Conservation (phyloP, 2,329 filamentous ascomycete species). For the Paracorniculantispora psalliotae region DNA sequence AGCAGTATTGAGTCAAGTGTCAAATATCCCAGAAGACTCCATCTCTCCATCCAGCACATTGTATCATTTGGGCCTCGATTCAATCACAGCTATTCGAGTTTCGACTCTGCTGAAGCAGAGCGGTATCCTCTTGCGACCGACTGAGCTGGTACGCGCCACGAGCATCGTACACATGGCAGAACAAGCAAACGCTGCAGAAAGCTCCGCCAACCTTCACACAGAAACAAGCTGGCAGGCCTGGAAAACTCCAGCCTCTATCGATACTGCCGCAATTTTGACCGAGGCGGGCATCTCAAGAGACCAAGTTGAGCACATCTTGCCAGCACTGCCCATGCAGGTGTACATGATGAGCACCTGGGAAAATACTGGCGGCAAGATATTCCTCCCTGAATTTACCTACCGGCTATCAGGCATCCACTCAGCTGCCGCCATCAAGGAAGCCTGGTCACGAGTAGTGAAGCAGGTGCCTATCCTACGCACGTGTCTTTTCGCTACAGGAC, state of each 20-base stretch:
- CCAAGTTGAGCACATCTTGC: slow-evolving; percentile 54
- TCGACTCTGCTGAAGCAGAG: slow-evolving; percentile 62
- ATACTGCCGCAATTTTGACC: slow-evolving; percentile 34
- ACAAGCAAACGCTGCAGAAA: not conserved
- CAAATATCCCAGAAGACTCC: slow-evolving; percentile 50
- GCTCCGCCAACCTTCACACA: not conserved
- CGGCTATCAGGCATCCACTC: slow-evolving; percentile 37
- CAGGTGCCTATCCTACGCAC: slow-evolving; percentile 65
- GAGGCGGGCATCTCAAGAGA: slow-evolving; percentile 35
- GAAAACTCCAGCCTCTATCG: slow-evolving; percentile 32
- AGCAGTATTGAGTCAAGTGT: slow-evolving; percentile 50
- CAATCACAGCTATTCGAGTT: slow-evolving; percentile 85
- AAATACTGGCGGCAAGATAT: slow-evolving; percentile 58
- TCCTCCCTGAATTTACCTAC: slow-evolving; percentile 70
- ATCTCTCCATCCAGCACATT: slow-evolving; percentile 61
- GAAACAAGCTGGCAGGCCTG: slow-evolving; percentile 15
- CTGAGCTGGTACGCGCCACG: slow-evolving; percentile 62
- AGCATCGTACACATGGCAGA: slow-evolving; percentile 61
- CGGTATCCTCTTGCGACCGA: slow-evolving; percentile 59
- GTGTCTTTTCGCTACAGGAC: slow-evolving; percentile 50
- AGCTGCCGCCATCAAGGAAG: slow-evolving; percentile 39
- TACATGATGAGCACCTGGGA: slow-evolving; percentile 80
- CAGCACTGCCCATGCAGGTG: slow-evolving; percentile 69
- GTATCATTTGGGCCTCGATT: slow-evolving; percentile 84
- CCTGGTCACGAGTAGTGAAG: slow-evolving; percentile 57